Evolutionary conservation across 352 stramenopile genomes (phyloP).

Genomic region (Globisporangium splendens): DNA sequence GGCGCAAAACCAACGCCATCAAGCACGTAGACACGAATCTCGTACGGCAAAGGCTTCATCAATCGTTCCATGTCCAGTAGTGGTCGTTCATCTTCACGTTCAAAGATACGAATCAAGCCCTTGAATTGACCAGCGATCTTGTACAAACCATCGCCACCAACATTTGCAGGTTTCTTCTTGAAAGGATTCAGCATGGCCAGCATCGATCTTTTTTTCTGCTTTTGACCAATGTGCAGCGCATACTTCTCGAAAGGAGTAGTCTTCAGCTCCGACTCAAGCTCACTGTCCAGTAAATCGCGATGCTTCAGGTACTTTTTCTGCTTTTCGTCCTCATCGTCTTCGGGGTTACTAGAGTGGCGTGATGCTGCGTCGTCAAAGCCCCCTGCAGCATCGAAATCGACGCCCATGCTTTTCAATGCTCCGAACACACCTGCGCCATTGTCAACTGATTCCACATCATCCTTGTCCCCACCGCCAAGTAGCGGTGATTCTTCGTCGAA

Average conservation of each 20-base stretch:
- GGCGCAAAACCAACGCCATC: conserved; percentile 80
- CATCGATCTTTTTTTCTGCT: conserved; percentile 66
- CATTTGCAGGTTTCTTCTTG: conserved; percentile 37
- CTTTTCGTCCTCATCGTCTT: conserved; percentile 62
- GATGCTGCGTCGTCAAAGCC: conserved; percentile 57
- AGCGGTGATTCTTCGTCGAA: conserved; percentile 53
- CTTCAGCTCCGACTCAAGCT: conserved; percentile 73
- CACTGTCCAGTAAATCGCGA: conserved; percentile 55
- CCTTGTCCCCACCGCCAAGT: conserved; percentile 24
- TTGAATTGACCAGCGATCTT: conserved; percentile 89
- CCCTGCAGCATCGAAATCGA: conserved; percentile 66
- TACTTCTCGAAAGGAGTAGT: conserved; percentile 90
- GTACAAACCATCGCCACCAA: conserved; percentile 51
- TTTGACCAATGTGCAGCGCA: conserved; percentile 74
- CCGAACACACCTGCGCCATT: conserved; percentile 85
- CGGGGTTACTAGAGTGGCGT: conserved; percentile 39
- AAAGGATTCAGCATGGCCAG: conserved; percentile 66
- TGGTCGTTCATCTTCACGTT: conserved; percentile 76
- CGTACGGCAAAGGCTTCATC: conserved; percentile 70
- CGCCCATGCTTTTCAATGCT: conserved; percentile 80
- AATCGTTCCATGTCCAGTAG: conserved; percentile 67
- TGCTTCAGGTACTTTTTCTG: conserved; percentile 78
- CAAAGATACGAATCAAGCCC: conserved; percentile 87
- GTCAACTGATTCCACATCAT: conserved; percentile 45
- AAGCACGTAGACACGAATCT: conserved; percentile 87